Evolutionary conservation across 2,329 filamentous ascomycete species (phyloP).

Genomic region (Ciborinia camelliae): DNA sequence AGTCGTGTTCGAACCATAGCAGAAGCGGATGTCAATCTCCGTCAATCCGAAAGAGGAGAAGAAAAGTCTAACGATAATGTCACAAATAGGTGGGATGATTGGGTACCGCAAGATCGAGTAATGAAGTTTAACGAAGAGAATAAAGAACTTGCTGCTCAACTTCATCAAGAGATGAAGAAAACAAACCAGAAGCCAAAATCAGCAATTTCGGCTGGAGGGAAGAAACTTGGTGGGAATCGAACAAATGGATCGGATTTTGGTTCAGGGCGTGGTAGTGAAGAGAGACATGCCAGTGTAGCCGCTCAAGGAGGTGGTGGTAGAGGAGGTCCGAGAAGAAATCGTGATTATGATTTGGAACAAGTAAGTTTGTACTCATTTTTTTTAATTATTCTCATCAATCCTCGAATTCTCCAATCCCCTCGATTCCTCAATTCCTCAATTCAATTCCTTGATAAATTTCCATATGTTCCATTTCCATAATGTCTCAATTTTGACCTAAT

Average conservation of each 20-base stretch:
- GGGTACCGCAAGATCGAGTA: conserved; percentile 90
- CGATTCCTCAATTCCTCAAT: background rate
- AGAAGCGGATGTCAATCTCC: background rate
- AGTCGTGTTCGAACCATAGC: background rate
- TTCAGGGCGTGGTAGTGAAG: conserved; percentile 72
- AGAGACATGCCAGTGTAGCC: conserved; percentile 61
- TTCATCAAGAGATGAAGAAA: conserved; percentile 62
- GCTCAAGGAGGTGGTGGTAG: conserved; percentile 49
- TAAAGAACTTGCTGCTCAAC: conserved; percentile 76
- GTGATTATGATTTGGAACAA: conserved; percentile 80
- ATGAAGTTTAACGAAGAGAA: conserved; percentile 95
- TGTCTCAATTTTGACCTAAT: too few relatives aligned
- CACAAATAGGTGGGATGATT: conserved; percentile 75
- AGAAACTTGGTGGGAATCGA: conserved; percentile 50
- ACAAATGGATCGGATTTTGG: conserved; percentile 55
- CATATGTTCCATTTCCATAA: too few relatives aligned
- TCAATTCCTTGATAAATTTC: too few relatives aligned
- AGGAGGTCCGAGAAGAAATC: conserved; percentile 68
- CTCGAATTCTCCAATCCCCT: too few relatives aligned
- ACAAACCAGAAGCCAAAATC: conserved; percentile 42
- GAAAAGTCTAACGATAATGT: conserved; percentile 3
- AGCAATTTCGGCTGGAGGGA: conserved; percentile 56
- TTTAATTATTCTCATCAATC: conserved; percentile 20
- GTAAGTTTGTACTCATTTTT: conserved; percentile 56
- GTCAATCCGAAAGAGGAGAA: background rate